phyloP scores from a whole-genome alignment of 352 stramenopile species.

The Phytophthora capsici region DNA sequence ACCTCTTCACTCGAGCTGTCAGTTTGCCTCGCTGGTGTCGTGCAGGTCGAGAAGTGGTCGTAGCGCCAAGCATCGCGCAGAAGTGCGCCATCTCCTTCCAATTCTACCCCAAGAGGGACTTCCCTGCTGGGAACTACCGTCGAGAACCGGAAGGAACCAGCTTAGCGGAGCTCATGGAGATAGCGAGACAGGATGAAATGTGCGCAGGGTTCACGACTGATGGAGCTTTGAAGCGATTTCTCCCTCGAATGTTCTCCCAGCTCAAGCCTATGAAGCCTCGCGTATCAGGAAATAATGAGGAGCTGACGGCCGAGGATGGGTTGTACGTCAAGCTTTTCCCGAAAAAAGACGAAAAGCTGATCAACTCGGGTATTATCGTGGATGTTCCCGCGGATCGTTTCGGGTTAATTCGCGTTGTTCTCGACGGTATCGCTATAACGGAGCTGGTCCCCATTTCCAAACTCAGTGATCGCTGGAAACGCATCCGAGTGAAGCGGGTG shows the following conservation, averaged over 20 bases:
- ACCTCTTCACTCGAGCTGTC: constrained; percentile 69
- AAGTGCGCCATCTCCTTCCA: constrained; percentile 76
- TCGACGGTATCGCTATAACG: constrained; percentile 59
- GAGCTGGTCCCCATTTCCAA: constrained; percentile 65
- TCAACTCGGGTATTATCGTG: constrained; percentile 66
- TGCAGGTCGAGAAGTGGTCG: constrained; percentile 65
- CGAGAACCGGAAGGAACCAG: constrained; percentile 40
- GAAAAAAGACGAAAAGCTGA: constrained; percentile 47
- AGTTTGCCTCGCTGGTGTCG: constrained; percentile 69
- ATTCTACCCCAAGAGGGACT: constrained; percentile 81
- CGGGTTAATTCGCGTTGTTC: constrained; percentile 57
- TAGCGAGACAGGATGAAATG: constrained; percentile 69
- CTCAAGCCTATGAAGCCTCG: constrained; percentile 55
- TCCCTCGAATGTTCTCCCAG: constrained; percentile 77
- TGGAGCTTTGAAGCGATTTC: constrained; percentile 76
- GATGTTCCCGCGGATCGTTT: constrained; percentile 63
- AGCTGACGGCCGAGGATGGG: constrained; percentile 44
- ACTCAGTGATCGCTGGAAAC: constrained; percentile 66
- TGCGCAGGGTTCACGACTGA: constrained; percentile 79
- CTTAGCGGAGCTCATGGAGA: constrained; percentile 58
- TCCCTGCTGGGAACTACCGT: constrained; percentile 70
- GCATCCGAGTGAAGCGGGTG: constrained; percentile 53
- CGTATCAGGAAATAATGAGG: constrained; percentile 3
- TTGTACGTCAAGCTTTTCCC: constrained; percentile 73
- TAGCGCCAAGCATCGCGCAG: constrained; percentile 64